Evolutionary conservation across 108 stramenopile genomes (phyloP).

Genomic region (Cyclotella cryptica): DNA sequence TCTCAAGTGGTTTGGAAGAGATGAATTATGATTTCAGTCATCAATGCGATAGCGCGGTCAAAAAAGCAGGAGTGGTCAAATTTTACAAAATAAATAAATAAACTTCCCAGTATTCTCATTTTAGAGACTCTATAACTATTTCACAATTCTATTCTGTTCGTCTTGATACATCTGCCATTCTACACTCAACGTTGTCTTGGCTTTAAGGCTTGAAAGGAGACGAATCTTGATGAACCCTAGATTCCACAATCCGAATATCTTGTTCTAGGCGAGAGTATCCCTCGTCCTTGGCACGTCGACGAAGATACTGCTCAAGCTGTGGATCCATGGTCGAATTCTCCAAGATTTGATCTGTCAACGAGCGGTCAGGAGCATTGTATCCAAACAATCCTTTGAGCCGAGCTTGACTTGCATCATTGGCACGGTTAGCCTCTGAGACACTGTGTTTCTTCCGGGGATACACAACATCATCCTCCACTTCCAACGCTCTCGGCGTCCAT

Average conservation of each 20-base stretch:
- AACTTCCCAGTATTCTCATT: not conserved
- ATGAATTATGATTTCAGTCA: conserved; percentile 3
- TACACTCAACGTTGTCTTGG: no score
- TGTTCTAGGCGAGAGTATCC: conserved; percentile 2
- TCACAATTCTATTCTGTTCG: no score
- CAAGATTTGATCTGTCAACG: not conserved
- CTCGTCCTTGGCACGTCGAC: not conserved
- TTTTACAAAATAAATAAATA: not conserved
- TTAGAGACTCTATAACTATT: no score
- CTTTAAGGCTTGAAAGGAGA: conserved; percentile 1
- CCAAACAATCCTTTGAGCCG: not conserved
- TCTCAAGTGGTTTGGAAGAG: not conserved
- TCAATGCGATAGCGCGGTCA: not conserved
- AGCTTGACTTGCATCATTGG: not conserved
- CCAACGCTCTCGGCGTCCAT: conserved; percentile 25
- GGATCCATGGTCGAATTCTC: conserved; percentile 5
- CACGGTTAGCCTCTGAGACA: not conserved
- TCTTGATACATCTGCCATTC: no score
- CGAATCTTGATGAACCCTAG: not conserved
- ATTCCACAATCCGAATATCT: conserved; percentile 2
- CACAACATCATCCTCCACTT: conserved; percentile 22
- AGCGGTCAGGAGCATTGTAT: not conserved
- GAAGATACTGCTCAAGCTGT: not conserved
- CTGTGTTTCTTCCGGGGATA: not conserved
- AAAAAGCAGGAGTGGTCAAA: not conserved